These are phyloP conservation scores for Xerocomus brunneocitrinus DNA, from an alignment of 768 basidiomycete genomes.

Conservation along the genomic window DNA sequence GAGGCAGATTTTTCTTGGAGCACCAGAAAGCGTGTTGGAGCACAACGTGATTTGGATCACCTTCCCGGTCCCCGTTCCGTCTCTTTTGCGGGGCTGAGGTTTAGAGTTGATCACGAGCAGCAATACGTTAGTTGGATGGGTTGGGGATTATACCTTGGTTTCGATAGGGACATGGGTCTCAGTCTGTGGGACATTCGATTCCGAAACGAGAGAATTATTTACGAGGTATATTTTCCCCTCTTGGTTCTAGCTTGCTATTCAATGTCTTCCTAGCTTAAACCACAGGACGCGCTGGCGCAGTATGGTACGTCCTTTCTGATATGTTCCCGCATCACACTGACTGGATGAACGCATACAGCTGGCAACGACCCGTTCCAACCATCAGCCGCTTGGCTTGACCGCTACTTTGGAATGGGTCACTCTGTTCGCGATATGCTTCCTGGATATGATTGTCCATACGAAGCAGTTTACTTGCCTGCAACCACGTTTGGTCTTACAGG, in stretches of 20 bases:
- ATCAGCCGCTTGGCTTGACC: conserved; percentile 58
- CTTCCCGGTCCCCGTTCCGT: conserved; percentile 62
- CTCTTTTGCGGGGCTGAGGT: conserved; percentile 55
- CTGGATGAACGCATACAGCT: conserved; percentile 29
- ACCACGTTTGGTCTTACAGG: conserved; percentile 48
- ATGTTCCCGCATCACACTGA: background rate
- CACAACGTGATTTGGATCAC: conserved; percentile 53
- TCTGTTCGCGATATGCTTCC: conserved; percentile 57
- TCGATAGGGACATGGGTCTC: conserved; percentile 64
- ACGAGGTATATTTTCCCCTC: conserved; percentile 38
- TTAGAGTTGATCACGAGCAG: conserved; percentile 46
- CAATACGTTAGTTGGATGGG: conserved; percentile 68
- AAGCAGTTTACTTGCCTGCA: conserved; percentile 56
- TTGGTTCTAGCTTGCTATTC: background rate
- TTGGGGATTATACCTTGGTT: conserved; percentile 57
- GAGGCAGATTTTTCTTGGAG: conserved; percentile 41
- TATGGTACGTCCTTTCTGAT: conserved; percentile 37
- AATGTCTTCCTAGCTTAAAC: conserved; percentile 38
- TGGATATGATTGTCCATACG: conserved; percentile 63
- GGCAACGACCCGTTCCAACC: conserved; percentile 60
- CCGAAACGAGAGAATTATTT: conserved; percentile 54
- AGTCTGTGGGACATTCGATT: conserved; percentile 58
- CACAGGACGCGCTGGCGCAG: conserved; percentile 61
- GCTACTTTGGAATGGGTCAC: conserved; percentile 60
- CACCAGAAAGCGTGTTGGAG: conserved; percentile 38